Percentiles rank a stretch among this genome's conserved stretches.
Evolutionary conservation across 495 filamentous ascomycete genomes (phyloP).

Genomic region (Penicillium herquei): DNA sequence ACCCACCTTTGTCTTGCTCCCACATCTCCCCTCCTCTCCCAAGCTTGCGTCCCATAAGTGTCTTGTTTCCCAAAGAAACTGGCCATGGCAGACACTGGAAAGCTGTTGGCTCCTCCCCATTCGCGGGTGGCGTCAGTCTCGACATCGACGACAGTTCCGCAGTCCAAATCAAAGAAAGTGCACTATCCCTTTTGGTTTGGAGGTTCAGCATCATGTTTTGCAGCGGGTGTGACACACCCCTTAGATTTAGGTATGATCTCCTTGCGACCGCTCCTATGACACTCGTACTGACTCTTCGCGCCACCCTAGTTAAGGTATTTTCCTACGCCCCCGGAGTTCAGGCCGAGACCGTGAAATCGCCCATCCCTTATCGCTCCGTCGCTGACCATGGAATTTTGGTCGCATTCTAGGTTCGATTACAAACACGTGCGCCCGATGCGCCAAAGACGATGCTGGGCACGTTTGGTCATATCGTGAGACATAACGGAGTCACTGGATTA

Average conservation of each 20-base stretch:
- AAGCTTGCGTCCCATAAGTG: conserved; percentile 14
- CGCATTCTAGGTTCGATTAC: conserved; percentile 71
- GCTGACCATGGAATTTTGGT: conserved; percentile 17
- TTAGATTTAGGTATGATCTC: conserved; percentile 61
- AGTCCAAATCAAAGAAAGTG: conserved; percentile 38
- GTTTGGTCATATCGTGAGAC: conserved; percentile 69
- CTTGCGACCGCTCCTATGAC: neutral
- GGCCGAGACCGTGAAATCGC: conserved; percentile 6
- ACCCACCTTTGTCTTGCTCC: conserved; percentile 6
- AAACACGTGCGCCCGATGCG: conserved; percentile 68
- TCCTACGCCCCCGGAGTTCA: neutral
- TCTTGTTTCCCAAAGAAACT: conserved; percentile 25
- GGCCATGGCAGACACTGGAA: conserved; percentile 41
- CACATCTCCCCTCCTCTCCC: conserved; percentile 9
- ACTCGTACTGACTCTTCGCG: conserved; percentile 16
- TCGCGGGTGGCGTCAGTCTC: conserved; percentile 25
- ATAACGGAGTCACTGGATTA: conserved; percentile 68
- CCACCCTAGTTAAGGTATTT: conserved; percentile 50
- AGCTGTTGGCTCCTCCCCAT: conserved; percentile 33
- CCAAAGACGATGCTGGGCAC: conserved; percentile 77
- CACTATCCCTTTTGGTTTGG: conserved; percentile 94
- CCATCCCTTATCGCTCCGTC: conserved; percentile 1
- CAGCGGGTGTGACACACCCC: conserved; percentile 86
- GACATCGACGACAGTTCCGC: conserved; percentile 14
- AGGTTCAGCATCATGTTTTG: conserved; percentile 85